Evolutionary conservation across 2,329 filamentous ascomycete species (phyloP).

Genomic region (Hyphodiscus sp.): DNA sequence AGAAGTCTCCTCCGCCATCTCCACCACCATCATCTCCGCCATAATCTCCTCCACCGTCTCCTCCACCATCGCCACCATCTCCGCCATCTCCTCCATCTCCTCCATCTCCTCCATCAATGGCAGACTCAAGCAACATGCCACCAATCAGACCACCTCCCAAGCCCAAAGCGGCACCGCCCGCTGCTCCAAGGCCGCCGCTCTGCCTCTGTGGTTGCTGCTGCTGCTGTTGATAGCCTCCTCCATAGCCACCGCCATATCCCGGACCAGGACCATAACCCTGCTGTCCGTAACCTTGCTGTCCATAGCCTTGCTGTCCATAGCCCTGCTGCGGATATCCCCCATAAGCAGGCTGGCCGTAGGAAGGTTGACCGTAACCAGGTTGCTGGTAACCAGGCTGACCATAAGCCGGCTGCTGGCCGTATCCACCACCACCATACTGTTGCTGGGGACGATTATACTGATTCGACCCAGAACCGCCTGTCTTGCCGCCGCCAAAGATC

Average conservation of each 20-base stretch:
- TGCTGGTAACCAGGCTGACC: slow-evolving; percentile 9
- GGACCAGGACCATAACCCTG: slow-evolving; percentile 33
- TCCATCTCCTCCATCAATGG: slow-evolving; percentile 46
- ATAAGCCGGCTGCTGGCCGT: slow-evolving; percentile 5
- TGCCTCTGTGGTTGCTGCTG: slow-evolving; percentile 36
- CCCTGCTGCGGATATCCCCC: slow-evolving; percentile 32
- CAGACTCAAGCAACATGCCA: slow-evolving; percentile 64
- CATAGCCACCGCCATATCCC: slow-evolving; percentile 33
- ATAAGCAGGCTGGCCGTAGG: slow-evolving; percentile 12
- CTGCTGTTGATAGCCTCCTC: slow-evolving; percentile 26
- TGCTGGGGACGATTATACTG: slow-evolving; percentile 26
- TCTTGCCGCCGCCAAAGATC: slow-evolving; percentile 35
- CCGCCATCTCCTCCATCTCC: not conserved
- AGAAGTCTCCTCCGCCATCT: not conserved
- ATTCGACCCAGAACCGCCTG: slow-evolving; percentile 6
- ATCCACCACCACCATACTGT: slow-evolving; percentile 29
- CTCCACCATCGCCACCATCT: not conserved
- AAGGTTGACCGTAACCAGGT: slow-evolving; percentile 17
- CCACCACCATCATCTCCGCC: not conserved
- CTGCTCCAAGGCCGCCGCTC: slow-evolving; percentile 56
- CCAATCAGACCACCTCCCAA: slow-evolving; percentile 76
- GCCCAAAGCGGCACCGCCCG: slow-evolving; percentile 70
- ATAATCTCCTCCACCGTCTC: not conserved
- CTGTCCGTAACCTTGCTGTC: no score
- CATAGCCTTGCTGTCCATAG: no score